A percentile compares a stretch with the other conserved stretches of the same genome.
Conservation (phyloP, 306 rosid genomes). For the Hippophae rhamnoides region DNA sequence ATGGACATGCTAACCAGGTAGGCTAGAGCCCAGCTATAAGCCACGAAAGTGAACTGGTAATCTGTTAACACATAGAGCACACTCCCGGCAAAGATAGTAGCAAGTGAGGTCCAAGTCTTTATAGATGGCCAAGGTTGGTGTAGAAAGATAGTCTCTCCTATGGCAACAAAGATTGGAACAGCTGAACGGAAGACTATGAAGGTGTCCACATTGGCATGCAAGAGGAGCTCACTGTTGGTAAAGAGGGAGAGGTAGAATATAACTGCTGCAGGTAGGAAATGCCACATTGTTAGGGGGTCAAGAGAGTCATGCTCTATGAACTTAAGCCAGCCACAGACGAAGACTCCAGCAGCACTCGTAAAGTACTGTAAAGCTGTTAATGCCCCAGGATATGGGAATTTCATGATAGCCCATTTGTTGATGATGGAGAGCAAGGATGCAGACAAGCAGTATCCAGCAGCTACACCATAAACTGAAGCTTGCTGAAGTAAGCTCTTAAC, state of each 20-base stretch:
- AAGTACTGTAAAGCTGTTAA: conserved; percentile 77
- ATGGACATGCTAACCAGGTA: conserved; percentile 61
- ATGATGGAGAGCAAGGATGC: conserved; percentile 83
- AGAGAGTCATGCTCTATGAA: conserved; percentile 50
- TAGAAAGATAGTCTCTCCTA: conserved; percentile 65
- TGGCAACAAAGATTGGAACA: conserved; percentile 29
- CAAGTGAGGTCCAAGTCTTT: conserved; percentile 64
- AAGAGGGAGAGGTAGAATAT: conserved; percentile 76
- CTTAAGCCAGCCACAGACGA: conserved; percentile 45
- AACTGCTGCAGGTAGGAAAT: conserved; percentile 66
- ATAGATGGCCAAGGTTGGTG: conserved; percentile 69
- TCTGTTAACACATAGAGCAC: conserved; percentile 62
- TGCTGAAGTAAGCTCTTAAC: conserved; percentile 30
- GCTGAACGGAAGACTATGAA: conserved; percentile 73
- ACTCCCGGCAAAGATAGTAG: conserved; percentile 63
- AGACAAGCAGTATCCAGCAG: conserved; percentile 79
- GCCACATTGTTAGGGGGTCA: conserved; percentile 63
- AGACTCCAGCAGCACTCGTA: conserved; percentile 72
- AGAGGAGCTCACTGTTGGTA: conserved; percentile 19
- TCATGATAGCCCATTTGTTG: conserved; percentile 90
- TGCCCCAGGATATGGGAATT: conserved; percentile 88
- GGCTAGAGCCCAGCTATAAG: conserved; percentile 64
- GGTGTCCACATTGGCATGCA: conserved; percentile 86
- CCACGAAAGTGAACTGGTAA: conserved; percentile 60
- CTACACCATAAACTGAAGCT: conserved; percentile 61